phyloP scores from a whole-genome alignment of 1,284 basidiomycete species.

The Trichosporon asahii region DNA sequence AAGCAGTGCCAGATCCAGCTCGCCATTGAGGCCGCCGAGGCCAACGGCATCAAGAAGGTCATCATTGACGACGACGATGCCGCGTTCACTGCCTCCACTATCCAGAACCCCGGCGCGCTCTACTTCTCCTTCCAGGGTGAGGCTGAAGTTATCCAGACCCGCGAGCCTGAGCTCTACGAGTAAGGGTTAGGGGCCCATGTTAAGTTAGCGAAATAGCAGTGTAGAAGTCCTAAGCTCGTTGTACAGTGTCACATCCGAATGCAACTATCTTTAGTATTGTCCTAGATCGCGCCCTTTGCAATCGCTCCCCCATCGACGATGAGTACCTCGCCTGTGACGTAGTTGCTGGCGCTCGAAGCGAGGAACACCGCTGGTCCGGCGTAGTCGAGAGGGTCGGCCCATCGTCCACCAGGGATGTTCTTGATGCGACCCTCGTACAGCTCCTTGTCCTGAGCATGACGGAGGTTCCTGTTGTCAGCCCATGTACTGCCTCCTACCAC shows the following conservation, averaged over 20 bases:
- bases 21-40: slow-evolving; percentile 48
- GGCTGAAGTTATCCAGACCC: slow-evolving; percentile 13
- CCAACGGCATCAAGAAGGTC: slow-evolving; percentile 37
- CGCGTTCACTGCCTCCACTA: slow-evolving; percentile 45
- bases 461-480: slow-evolving; percentile 18
- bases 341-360: slow-evolving; percentile 74
- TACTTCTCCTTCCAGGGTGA: slow-evolving; percentile 19
- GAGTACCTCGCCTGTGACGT: slow-evolving; percentile 72
- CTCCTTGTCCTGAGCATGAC: slow-evolving; percentile 26
- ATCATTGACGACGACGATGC: slow-evolving; percentile 45
- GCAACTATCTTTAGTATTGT: background rate
- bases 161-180: slow-evolving; percentile 13
- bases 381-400: slow-evolving; percentile 80
- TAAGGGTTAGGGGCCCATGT: background rate
- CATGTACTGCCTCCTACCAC: background rate
- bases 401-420: slow-evolving; percentile 75
- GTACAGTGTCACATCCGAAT: background rate
- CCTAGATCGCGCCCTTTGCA: background rate
- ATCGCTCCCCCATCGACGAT: slow-evolving; percentile 27
- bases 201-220: background rate
- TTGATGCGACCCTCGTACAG: slow-evolving; percentile 22
- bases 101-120: slow-evolving; percentile 28
- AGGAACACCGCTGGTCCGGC: slow-evolving; percentile 80
- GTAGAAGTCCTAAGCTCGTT: background rate
- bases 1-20: slow-evolving; percentile 49